A percentile compares a stretch with the other conserved stretches of the same genome.
Evolutionary conservation across 116 monocot species (phyloP).

Genomic region (Cymodocea nodosa): DNA sequence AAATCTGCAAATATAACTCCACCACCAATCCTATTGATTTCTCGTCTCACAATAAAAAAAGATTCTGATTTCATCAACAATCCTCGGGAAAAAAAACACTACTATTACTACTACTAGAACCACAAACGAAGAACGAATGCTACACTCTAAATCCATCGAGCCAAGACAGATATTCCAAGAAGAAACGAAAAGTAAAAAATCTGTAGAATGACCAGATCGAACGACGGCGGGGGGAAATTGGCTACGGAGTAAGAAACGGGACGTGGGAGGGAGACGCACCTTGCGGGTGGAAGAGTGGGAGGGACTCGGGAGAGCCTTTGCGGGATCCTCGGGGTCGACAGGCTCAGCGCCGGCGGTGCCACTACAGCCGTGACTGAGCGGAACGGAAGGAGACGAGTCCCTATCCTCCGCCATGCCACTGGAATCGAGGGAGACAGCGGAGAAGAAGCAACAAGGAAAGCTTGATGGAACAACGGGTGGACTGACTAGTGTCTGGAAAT

Average conservation of each 20-base stretch:
- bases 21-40: too few species aligned
- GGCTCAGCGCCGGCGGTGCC: slow-evolving; percentile 16
- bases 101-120: neutral
- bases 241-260: neutral
- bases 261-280: slow-evolving; percentile 17
- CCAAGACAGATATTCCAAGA: neutral
- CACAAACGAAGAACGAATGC: too few species aligned
- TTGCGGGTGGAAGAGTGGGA: slow-evolving; percentile 72
- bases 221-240: too few species aligned
- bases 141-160: neutral
- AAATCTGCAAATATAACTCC: too few species aligned
- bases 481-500: too few species aligned
- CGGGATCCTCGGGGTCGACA: slow-evolving; percentile 77
- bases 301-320: slow-evolving; percentile 46
- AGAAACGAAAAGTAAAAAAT: too few species aligned
- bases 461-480: too few species aligned
- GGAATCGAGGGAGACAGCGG: neutral
- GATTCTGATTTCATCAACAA: too few species aligned
- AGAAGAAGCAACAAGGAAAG: too few species aligned
- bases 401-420: slow-evolving; percentile 30
- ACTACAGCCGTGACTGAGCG: slow-evolving; percentile 33
- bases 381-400: slow-evolving; percentile 44
- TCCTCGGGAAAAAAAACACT: neutral
- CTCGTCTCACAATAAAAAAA: too few species aligned
- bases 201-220: too few species aligned